Evolutionary conservation across 2,329 filamentous ascomycete species (phyloP).

Genomic region (Aspergillus uvarum): DNA sequence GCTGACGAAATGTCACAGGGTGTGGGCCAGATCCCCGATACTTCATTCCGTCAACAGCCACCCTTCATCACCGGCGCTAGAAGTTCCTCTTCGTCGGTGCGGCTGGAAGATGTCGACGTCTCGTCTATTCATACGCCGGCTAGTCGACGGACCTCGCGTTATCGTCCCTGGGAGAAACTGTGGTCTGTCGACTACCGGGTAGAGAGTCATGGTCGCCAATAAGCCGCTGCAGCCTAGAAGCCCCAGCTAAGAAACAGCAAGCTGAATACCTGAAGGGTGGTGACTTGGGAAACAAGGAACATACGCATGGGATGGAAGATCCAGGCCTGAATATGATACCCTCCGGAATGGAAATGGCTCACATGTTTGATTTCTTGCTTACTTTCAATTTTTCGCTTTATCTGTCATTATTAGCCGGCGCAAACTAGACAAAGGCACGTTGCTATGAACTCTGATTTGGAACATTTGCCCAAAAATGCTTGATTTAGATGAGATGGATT

Average conservation of each 20-base stretch:
- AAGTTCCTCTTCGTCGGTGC: conserved; percentile 20
- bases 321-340: conserved; percentile 21
- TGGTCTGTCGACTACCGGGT: conserved; percentile 46
- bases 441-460: not conserved
- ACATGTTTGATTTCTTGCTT: not conserved
- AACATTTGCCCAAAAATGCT: not conserved
- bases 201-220: conserved; percentile 24
- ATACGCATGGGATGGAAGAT: conserved; percentile 8
- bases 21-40: conserved; percentile 12
- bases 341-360: conserved; percentile 11
- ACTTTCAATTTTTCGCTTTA: not conserved
- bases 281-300: not conserved
- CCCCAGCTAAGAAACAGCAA: not conserved
- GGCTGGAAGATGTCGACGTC: conserved; percentile 10
- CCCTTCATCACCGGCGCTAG: conserved; percentile 5
- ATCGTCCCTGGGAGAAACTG: conserved; percentile 44
- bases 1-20: conserved; percentile 26
- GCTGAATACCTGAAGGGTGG: not conserved
- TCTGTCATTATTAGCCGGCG: not conserved
- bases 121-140: conserved; percentile 26
- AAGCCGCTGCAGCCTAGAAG: not conserved
- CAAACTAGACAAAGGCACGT: not conserved
- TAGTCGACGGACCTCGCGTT: conserved; percentile 22
- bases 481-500: not conserved
- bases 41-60: not conserved